A percentile compares a stretch with the other conserved stretches of the same genome.
phyloP scores from a whole-genome alignment of 352 stramenopile species.

The Blastocystis sp. region DNA sequence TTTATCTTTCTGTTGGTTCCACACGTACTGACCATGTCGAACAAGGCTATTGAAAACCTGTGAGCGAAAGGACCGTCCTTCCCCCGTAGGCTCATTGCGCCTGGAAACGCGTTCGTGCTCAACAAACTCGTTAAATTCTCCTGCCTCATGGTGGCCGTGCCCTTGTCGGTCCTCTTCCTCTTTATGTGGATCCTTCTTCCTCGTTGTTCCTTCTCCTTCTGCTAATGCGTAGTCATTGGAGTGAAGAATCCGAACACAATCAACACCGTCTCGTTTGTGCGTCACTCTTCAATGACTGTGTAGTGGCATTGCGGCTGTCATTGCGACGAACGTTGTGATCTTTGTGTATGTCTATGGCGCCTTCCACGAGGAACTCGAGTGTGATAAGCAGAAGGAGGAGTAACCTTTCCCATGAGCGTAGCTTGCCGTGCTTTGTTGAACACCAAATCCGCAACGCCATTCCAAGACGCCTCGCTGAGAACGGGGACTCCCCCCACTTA shows the following conservation, averaged over 20 bases:
- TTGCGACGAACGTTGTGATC: constrained; percentile 55
- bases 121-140: constrained; percentile 49
- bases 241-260: constrained; percentile 42
- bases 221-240: constrained; percentile 25
- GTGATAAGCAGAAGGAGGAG: constrained; percentile 65
- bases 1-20: constrained; percentile 3
- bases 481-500: not conserved
- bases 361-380: constrained; percentile 45
- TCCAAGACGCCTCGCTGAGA: not conserved
- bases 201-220: not conserved
- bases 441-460: not conserved
- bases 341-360: constrained; percentile 41
- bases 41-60: constrained; percentile 51
- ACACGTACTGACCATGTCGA: constrained; percentile 1
- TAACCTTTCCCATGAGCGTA: not conserved
- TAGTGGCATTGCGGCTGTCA: constrained; percentile 55
- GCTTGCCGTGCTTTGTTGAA: not conserved
- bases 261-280: constrained; percentile 10
- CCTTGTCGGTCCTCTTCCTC: constrained; percentile 19
- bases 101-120: constrained; percentile 45
- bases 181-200: constrained; percentile 56
- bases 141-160: constrained; percentile 23
- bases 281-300: not conserved
- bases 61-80: not conserved
- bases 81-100: constrained; percentile 7